Evolutionary conservation across 129 eudicot genomes (phyloP).

Genomic region (Dittrichia graveolens): DNA sequence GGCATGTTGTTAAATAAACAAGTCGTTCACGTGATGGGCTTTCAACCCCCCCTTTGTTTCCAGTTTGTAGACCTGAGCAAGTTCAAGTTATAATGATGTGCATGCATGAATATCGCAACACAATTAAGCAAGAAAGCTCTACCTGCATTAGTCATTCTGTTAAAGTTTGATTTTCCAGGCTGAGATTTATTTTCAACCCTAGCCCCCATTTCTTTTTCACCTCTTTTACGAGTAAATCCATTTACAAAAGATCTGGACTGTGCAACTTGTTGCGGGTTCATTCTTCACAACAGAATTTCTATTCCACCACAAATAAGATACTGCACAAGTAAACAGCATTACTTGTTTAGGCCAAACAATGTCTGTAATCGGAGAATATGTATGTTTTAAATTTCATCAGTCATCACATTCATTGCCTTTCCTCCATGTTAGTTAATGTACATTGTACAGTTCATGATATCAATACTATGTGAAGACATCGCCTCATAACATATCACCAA

Average conservation of each 20-base stretch:
- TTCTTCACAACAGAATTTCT: slow-evolving; percentile 39
- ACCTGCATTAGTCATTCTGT: slow-evolving; percentile 51
- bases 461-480: too few relatives aligned
- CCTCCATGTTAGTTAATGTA: too few relatives aligned
- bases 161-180: slow-evolving; percentile 59
- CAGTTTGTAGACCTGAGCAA: slow-evolving; percentile 45
- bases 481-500: background rate
- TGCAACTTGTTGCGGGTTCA: slow-evolving; percentile 74
- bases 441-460: too few relatives aligned
- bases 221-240: slow-evolving; percentile 66
- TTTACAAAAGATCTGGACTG: slow-evolving; percentile 76
- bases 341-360: too few relatives aligned
- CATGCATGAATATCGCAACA: background rate
- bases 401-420: too few relatives aligned
- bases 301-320: slow-evolving; percentile 23
- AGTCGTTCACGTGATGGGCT: slow-evolving; percentile 73
- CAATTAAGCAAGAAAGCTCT: slow-evolving; percentile 15
- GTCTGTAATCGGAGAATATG: too few relatives aligned
- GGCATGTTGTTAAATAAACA: slow-evolving; percentile 72
- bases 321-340: slow-evolving; percentile 21
- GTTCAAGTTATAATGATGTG: slow-evolving; percentile 25
- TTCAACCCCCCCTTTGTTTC: slow-evolving; percentile 58
- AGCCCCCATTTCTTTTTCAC: slow-evolving; percentile 60
- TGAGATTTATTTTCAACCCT: slow-evolving; percentile 57
- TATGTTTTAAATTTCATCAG: too few relatives aligned